Base-by-base conservation (phyloP, 371 early-diverging fungal genomes). In the Syncephalastrum contaminatum region DNA sequence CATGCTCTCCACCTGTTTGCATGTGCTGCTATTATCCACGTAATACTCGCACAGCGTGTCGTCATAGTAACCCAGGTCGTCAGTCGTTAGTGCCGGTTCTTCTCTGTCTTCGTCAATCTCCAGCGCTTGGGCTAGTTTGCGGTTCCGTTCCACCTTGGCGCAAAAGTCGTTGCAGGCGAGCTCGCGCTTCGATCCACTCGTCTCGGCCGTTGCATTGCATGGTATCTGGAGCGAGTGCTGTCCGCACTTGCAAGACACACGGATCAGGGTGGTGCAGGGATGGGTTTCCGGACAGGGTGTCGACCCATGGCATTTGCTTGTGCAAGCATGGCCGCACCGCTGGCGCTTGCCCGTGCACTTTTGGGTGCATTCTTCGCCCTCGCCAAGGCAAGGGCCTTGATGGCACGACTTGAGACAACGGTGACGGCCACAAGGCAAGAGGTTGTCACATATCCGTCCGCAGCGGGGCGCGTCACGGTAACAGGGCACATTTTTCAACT, bases 321-420 rank as follows among this genome's bases (percentile, higher is more conserved):
- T 45, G 59, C 92, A 93, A 3, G 81, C 72, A 59, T 93, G 93
- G 2, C 88, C 86, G 56, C 93, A 93, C 20, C 69, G 65, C 50
- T 62, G 69, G 49, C 88, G 83, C 13, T 79, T 73, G 48, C 84
- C 82, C 12, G 77, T 72, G 55, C 93, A 93, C 3, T 54, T 18
- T 53, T 87, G 87, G 0, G 52, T 61, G 60, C 93, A 93, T 2
- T 65, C 43, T 47, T 80, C 71, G 8, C 59, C 64, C 1, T 77
- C 75, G 2, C 24, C 25, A 13, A 87, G 50, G 53, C 93, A 93
- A 13, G 79, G 75, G 2, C 84, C 90, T 24, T 68, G 66, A 51
- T 93, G 93, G 60, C 93, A 93, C n/a, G 83, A 73, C 44, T 82
- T 84, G 52, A 59, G 66, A 66, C 93, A 93, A 13, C 53, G 56